Percentiles rank a stretch among this genome's conserved stretches.
Evolutionary conservation across 768 basidiomycete genomes (phyloP).

Genomic region (Rhodotorula babjevae): DNA sequence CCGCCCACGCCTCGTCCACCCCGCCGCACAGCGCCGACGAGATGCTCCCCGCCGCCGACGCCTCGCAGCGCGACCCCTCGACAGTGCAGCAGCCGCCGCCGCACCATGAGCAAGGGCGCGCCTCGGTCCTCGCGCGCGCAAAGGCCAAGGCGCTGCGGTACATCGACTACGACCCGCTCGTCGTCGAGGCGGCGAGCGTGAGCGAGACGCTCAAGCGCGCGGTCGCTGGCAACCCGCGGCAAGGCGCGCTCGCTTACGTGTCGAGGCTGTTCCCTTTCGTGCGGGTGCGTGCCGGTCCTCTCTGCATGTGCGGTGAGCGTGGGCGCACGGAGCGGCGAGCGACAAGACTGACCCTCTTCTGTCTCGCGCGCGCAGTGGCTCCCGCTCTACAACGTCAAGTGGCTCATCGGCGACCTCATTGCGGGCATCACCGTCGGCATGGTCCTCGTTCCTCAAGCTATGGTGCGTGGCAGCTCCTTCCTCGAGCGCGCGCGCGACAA

Average conservation of each 20-base stretch:
- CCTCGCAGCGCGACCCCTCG: neutral
- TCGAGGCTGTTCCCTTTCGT: constrained; percentile 27
- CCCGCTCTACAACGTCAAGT: constrained; percentile 13
- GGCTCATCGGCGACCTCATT: constrained; percentile 40
- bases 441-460: constrained; percentile 86
- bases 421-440: constrained; percentile 51
- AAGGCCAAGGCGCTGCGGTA: neutral
- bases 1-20: too few relatives aligned
- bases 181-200: constrained; percentile 28
- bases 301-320: fast-evolving
- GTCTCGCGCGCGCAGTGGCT: constrained; percentile 12
- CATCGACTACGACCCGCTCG: constrained; percentile 28
- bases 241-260: neutral
- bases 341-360: neutral
- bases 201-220: neutral
- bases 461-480: constrained; percentile 47
- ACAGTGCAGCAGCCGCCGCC: too few relatives aligned
- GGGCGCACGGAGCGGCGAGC: neutral
- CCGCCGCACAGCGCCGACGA: too few relatives aligned
- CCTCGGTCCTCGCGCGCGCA: neutral
- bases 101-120: too few relatives aligned
- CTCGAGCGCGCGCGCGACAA: neutral
- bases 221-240: neutral
- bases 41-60: too few relatives aligned
- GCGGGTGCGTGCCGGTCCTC: neutral